Evolutionary conservation across 2,329 filamentous ascomycete genomes (phyloP).

Genomic region (Arthrinium phaeospermum): DNA sequence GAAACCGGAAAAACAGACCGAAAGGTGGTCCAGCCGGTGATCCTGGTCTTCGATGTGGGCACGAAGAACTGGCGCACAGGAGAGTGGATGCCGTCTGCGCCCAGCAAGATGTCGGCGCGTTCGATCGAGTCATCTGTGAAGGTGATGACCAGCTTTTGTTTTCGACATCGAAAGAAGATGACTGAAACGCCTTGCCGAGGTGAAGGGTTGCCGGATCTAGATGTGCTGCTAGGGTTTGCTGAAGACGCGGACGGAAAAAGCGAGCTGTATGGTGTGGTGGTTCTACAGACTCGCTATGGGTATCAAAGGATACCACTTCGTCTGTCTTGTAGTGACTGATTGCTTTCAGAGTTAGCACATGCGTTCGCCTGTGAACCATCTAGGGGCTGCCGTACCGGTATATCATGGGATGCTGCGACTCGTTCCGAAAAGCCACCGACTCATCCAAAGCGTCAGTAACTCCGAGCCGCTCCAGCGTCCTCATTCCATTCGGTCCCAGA

Average conservation of each 20-base stretch:
- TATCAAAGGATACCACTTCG: slow-evolving; percentile 51
- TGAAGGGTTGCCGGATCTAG: slow-evolving; percentile 48
- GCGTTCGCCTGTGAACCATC: too few relatives aligned
- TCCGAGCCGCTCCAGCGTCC: slow-evolving; percentile 56
- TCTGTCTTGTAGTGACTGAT: slow-evolving; percentile 49
- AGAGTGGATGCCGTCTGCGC: slow-evolving; percentile 60
- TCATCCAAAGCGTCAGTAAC: slow-evolving; percentile 51
- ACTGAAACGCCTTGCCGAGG: slow-evolving; percentile 48
- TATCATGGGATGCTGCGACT: slow-evolving; percentile 50
- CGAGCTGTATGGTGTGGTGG: slow-evolving; percentile 48
- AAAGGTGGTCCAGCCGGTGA: slow-evolving; percentile 51
- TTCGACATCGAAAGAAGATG: slow-evolving; percentile 38
- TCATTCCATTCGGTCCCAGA: slow-evolving; percentile 58
- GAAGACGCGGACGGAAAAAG: slow-evolving; percentile 55
- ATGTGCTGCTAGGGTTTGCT: slow-evolving; percentile 52
- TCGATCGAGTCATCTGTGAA: slow-evolving; percentile 55
- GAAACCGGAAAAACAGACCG: slow-evolving; percentile 51
- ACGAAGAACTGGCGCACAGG: slow-evolving; percentile 50
- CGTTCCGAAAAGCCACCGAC: slow-evolving; percentile 46
- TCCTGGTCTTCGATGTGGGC: slow-evolving; percentile 44
- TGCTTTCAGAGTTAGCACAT: not conserved
- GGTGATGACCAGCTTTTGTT: slow-evolving; percentile 40
- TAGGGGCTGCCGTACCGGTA: slow-evolving; percentile 41
- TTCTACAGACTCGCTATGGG: slow-evolving; percentile 44
- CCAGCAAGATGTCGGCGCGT: slow-evolving; percentile 54